Evolutionary conservation across 2,329 filamentous ascomycete species (phyloP), one percentile per base, ranked within the genome.

Genomic region (Fusarium pseudoanthophilum): DNA sequence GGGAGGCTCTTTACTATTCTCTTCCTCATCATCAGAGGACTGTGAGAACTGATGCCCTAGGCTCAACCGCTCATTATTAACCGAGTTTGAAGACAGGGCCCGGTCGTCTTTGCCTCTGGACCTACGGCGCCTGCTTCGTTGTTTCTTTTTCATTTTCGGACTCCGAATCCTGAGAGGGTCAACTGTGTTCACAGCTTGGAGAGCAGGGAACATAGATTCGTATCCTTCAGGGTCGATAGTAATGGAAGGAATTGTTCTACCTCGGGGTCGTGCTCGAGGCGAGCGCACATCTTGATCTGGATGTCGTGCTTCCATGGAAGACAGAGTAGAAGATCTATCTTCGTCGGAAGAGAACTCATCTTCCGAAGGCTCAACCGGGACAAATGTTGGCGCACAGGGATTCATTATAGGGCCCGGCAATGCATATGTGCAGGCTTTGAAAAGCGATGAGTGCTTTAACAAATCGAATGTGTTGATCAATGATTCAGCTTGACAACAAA

Each of bases 321-420:
- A 57, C 21, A 34, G 57, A 8, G 53, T 37, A 20, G 37, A 45
- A n/a, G 26, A 45, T 37, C 26, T n/a, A 24, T 71, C 51, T 32
- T 62, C 49, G 14, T 32, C 59, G 42, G 53, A 48, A 40, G 57
- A 57, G 26, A 28, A 52, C 11, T 45, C 56, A 24, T 72, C 55
- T 18, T 67, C 60, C 26, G 56, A n/a, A 52, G 52, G 36, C 21
- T 49, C 40, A 49, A 46, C 71, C 21, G 79, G 79, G 24, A 73
- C 67, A 53, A 80, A 80, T 24, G 73, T 67, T n/a, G 69, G 65
- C 13, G 79, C 79, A 24, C 69, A 72, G 7, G 79, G 79, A 67
- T 80, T 80, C 79, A 80, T 80, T 42, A 39, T 63, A 32, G 36
- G 36, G 39, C 39, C 24, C 14, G 21, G 36, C 6, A 45, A 39